These are phyloP conservation scores for Warburgia ugandensis DNA, from an alignment of 164 flowering plant genomes.

Conservation along the genomic window DNA sequence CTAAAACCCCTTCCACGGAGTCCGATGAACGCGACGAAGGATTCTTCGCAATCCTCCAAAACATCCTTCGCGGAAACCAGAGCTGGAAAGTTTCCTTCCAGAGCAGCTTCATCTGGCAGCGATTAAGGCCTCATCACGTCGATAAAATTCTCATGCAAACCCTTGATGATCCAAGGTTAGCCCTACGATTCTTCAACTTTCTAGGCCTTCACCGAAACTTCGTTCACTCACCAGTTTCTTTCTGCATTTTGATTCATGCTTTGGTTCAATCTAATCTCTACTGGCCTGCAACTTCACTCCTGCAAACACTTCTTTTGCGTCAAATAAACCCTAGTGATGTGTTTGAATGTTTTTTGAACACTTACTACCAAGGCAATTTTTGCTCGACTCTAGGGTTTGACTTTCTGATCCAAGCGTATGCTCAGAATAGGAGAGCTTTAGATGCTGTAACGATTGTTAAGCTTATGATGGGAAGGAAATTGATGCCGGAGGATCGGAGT, in stretches of 20 bases:
- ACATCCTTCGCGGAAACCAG: constrained; percentile 45
- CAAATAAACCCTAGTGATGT: constrained; percentile 24
- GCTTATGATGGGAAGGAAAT: constrained; percentile 32
- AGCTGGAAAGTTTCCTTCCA: constrained; percentile 51
- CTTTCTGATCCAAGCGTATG: constrained; percentile 51
- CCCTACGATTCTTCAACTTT: constrained; percentile 80
- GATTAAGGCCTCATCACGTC: constrained; percentile 46
- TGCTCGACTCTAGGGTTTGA: constrained; percentile 59
- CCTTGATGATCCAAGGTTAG: constrained; percentile 54
- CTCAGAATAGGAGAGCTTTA: constrained; percentile 36
- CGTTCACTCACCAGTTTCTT: constrained; percentile 66
- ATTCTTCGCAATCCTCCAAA: constrained; percentile 33
- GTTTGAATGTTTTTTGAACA: constrained; percentile 29
- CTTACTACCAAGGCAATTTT: constrained; percentile 22
- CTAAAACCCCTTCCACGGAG: constrained; percentile 8
- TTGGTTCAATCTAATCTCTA: constrained; percentile 38
- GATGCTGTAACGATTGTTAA: constrained; percentile 40
- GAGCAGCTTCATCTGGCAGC: constrained; percentile 27
- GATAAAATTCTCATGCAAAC: constrained; percentile 48
- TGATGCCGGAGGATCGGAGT: constrained; percentile 63
- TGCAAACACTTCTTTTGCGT: constrained; percentile 56
- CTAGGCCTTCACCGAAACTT: constrained; percentile 65
- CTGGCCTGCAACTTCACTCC: constrained; percentile 80
- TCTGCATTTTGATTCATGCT: constrained; percentile 63
- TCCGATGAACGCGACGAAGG: constrained; percentile 31